phyloP scores from a whole-genome alignment of 495 filamentous ascomycete species.

The Penicillium argentinense region DNA sequence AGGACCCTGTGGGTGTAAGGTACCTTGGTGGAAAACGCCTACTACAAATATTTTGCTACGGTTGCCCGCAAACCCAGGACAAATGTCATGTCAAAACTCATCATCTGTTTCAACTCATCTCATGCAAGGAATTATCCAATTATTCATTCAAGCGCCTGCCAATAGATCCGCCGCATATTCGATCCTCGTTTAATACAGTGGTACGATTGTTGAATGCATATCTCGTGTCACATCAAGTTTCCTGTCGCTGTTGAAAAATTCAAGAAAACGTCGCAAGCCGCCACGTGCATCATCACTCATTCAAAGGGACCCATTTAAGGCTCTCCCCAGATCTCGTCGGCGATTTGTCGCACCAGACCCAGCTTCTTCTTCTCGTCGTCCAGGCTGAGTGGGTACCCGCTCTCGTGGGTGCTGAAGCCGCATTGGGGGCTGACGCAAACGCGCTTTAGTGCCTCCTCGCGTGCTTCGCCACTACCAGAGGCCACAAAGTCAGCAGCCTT shows the following conservation, averaged over 20 bases:
- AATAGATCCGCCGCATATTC: no score
- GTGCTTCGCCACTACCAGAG: constrained; percentile 40
- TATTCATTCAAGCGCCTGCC: no score
- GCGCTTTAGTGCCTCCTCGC: constrained; percentile 54
- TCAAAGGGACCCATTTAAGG: constrained; percentile 6
- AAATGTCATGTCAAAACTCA: no score
- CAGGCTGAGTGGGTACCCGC: constrained; percentile 59
- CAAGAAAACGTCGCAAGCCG: constrained; percentile 7
- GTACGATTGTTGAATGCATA: constrained; percentile 7
- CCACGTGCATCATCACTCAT: neutral
- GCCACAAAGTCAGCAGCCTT: constrained; percentile 62
- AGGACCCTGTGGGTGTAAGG: no score
- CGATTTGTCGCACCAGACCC: constrained; percentile 46
- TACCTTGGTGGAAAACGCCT: no score
- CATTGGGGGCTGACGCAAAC: constrained; percentile 67
- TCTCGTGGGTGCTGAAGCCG: constrained; percentile 64
- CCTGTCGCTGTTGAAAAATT: constrained; percentile 20
- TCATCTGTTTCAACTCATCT: no score
- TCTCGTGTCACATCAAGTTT: constrained; percentile 16
- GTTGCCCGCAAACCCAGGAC: no score
- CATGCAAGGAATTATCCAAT: no score
- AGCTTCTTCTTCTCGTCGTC: constrained; percentile 60
- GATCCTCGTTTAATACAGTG: no score
- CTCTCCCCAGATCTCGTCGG: constrained; percentile 48
- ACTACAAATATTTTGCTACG: no score